Percentiles rank a stretch among this genome's conserved stretches.
These are phyloP conservation scores for Aspergillus oerlinghausenensis DNA, from an alignment of 2,329 filamentous ascomycete genomes.

Conservation along the genomic window DNA sequence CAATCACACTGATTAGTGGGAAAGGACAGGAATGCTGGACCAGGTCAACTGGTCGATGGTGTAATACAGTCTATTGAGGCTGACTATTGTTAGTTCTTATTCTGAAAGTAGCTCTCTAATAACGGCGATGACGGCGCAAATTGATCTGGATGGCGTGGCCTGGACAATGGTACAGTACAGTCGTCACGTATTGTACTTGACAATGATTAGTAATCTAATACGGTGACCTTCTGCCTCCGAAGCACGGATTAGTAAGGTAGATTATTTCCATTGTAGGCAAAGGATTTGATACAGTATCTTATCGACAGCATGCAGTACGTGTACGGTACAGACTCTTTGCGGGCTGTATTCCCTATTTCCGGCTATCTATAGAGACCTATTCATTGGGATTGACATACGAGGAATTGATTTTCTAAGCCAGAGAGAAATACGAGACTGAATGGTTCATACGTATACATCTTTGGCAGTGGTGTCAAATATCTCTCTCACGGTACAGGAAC, in stretches of 20 bases:
- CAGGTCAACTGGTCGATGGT: not conserved
- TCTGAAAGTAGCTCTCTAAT: not conserved
- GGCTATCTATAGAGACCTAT: conserved; percentile 11
- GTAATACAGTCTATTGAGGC: not conserved
- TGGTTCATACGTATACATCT: not conserved
- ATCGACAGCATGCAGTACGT: not conserved
- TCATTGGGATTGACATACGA: not conserved
- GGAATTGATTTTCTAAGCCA: not conserved
- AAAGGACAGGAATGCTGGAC: not conserved
- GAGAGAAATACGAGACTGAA: not conserved
- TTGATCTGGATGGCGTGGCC: not conserved
- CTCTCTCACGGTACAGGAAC: not conserved
- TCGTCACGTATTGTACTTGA: not conserved
- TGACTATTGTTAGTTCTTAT: not conserved
- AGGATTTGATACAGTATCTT: not conserved
- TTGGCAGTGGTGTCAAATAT: not conserved
- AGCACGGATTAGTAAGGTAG: not conserved
- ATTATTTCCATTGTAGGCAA: not conserved
- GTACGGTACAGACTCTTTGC: not conserved
- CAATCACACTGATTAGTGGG: not conserved
- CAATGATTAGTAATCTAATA: not conserved
- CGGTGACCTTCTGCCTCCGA: not conserved
- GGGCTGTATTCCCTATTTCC: conserved; percentile 7
- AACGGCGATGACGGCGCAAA: not conserved
- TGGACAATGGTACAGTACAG: not conserved